Conservation (phyloP, 2,329 filamentous ascomycete genomes). For the Fusarium setosum region DNA sequence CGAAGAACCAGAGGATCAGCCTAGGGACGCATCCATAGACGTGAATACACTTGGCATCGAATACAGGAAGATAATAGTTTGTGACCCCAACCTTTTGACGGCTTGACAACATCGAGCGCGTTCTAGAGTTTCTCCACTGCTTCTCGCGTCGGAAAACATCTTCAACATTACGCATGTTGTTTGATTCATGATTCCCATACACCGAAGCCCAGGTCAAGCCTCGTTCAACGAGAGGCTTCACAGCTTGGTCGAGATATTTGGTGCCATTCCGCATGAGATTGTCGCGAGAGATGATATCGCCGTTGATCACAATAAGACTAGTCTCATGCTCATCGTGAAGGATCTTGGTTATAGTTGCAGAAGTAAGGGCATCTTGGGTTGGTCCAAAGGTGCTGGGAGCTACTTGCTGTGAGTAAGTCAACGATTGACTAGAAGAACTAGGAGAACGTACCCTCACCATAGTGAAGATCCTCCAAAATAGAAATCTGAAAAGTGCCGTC, state of each 20-base stretch:
- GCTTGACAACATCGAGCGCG: slow-evolving; percentile 52
- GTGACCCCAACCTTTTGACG: slow-evolving; percentile 51
- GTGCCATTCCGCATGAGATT: slow-evolving; percentile 63
- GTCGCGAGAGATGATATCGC: slow-evolving; percentile 77
- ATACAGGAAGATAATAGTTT: slow-evolving; percentile 60
- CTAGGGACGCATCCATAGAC: slow-evolving; percentile 47
- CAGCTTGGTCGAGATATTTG: slow-evolving; percentile 66
- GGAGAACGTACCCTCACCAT: slow-evolving; percentile 69
- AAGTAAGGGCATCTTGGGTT: slow-evolving; percentile 23
- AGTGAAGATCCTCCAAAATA: slow-evolving; percentile 78
- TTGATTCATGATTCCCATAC: slow-evolving; percentile 76
- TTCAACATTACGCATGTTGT: slow-evolving; percentile 65
- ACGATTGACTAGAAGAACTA: rapidly evolving
- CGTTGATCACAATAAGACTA: slow-evolving; percentile 74
- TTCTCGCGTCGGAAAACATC: slow-evolving; percentile 53
- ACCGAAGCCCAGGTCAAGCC: slow-evolving; percentile 71
- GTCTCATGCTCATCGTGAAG: slow-evolving; percentile 8
- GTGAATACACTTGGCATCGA: slow-evolving; percentile 45
- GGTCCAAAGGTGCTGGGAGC: slow-evolving; percentile 19
- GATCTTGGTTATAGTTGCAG: slow-evolving; percentile 2
- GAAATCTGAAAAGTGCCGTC: slow-evolving; percentile 64
- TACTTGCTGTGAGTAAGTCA: not conserved
- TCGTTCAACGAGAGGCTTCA: slow-evolving; percentile 64
- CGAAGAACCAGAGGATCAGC: slow-evolving; percentile 77
- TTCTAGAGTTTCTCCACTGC: slow-evolving; percentile 50